Percentiles rank a stretch among this genome's conserved stretches.
Conservation (phyloP, 768 basidiomycete species). For the Galerina marginata region DNA sequence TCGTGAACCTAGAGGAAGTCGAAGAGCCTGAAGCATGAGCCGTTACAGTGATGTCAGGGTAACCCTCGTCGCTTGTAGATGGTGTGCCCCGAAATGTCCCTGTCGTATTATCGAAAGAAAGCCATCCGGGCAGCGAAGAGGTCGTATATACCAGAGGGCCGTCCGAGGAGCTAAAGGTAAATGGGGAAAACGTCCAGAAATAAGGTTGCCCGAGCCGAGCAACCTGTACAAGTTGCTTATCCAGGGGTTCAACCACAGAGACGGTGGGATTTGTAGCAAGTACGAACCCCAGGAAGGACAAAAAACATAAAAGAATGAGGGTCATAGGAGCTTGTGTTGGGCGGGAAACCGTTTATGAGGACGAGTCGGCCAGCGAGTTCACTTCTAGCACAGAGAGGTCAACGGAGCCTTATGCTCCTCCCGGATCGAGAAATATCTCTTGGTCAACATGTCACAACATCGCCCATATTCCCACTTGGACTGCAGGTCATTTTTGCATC, state of each 20-base stretch:
- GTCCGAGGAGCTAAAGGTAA: conserved; percentile 64
- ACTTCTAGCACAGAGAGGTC: conserved; percentile 23
- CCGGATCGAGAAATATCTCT: conserved; percentile 2
- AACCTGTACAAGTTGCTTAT: conserved; percentile 77
- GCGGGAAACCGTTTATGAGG: conserved; percentile 45
- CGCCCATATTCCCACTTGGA: neutral
- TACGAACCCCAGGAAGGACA: conserved; percentile 43
- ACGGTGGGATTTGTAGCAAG: conserved; percentile 46
- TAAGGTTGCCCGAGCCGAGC: conserved; percentile 71
- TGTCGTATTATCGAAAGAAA: conserved; percentile 67
- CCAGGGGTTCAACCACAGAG: conserved; percentile 62
- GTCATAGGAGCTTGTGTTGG: conserved; percentile 66
- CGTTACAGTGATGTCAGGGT: conserved; percentile 61
- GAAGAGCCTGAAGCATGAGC: conserved; percentile 60
- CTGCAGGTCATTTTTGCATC: neutral
- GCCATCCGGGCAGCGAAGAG: conserved; percentile 73
- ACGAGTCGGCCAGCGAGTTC: conserved; percentile 69
- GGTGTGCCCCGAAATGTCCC: conserved; percentile 77
- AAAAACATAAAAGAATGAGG: conserved; percentile 59
- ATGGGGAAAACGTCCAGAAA: conserved; percentile 68
- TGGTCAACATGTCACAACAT: conserved; percentile 38
- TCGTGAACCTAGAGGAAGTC: conserved; percentile 56
- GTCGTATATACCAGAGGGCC: conserved; percentile 56
- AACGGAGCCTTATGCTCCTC: neutral
- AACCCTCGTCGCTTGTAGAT: conserved; percentile 62